Evolutionary conservation across 1,139 yeast genomes (phyloP), one percentile per base, ranked within the genome.

Genomic region (Diutina rugosa): DNA sequence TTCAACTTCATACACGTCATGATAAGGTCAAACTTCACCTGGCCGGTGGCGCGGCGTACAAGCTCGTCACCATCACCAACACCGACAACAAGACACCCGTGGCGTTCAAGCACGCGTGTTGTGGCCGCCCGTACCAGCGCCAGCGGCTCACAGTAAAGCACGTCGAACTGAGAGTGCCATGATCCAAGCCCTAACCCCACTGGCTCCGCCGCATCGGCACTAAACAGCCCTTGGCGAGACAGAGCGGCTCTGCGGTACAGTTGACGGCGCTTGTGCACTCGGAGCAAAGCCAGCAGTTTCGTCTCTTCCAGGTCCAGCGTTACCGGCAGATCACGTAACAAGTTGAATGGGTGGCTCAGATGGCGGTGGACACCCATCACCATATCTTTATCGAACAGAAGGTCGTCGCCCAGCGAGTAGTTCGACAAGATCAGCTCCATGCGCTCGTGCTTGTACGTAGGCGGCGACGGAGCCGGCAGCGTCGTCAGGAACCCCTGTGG

Each of bases 31-130:
- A 90, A 93, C 63, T 82, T 84, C 30, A 90, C 89, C 57, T 85
- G 86, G 48, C 96, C 87, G 0, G 95, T 87, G 6, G 93, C 90
- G 57, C 95, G 72, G 59, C 95, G 78, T 14, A 90, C 81, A 57
- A 90, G 76, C 61, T 90, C 97, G 60, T 90, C 93, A 0, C 96
- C 96, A 60, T 85, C 84, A 0, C 84, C 74, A 6, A 88, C 88
- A 1, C 90, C 76, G 7, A 89, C 89, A 8, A 90, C 96, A 14
- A 86, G 81, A 69, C 97, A 90, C 0, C 95, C 96, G 44, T 86
- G 68, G 57, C 79, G 76, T 59, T 84, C 90, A 58, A 93, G 72
- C 62, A 85, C 76, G 58, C 79, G 80, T 55, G 83, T 80, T 51
- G 86, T 78, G 12, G 88, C 78, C 65, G 82, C 90, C 55, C 96